Evolutionary conservation across 192 early-diverging fungal genomes (phyloP).

Genomic region (Umbelopsis sp.): DNA sequence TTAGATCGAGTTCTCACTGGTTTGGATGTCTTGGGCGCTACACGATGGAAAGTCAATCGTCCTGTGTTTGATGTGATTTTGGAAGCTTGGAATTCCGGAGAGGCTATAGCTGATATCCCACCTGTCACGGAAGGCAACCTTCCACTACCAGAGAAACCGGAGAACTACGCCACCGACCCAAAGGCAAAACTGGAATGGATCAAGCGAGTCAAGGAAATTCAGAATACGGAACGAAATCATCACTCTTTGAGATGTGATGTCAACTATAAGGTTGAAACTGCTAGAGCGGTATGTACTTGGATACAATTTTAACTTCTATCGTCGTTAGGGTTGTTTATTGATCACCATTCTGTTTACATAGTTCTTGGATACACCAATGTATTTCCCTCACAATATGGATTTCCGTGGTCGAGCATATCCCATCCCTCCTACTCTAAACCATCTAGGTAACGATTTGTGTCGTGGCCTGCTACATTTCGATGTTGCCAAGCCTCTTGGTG

Average conservation of each 20-base stretch:
- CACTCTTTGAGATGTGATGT: constrained; percentile 88
- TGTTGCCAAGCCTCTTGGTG: constrained; percentile 76
- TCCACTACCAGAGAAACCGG: constrained; percentile 60
- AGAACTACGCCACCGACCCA: constrained; percentile 61
- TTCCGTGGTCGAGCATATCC: constrained; percentile 98
- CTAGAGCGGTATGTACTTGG: constrained; percentile 69
- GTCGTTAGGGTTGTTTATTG: not conserved
- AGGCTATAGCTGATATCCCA: constrained; percentile 74
- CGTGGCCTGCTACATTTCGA: constrained; percentile 91
- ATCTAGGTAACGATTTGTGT: constrained; percentile 95
- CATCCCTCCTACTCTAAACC: constrained; percentile 94
- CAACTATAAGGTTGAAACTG: constrained; percentile 97
- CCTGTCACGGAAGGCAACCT: constrained; percentile 45
- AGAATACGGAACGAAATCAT: constrained; percentile 66
- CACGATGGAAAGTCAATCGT: constrained; percentile 88
- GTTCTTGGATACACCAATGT: constrained; percentile 88
- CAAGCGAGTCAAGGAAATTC: constrained; percentile 55
- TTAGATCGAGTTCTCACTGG: constrained; percentile 70
- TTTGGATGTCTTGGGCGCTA: constrained; percentile 86
- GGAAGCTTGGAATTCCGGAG: constrained; percentile 88
- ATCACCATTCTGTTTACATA: constrained; percentile 29
- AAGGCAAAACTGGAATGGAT: constrained; percentile 59
- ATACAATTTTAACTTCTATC: not conserved
- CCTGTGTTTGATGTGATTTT: constrained; percentile 76
- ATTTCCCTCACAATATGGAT: constrained; percentile 97